These are phyloP conservation scores for Lactarius hatsudake DNA, from an alignment of 768 basidiomycete species.

Conservation along the genomic window DNA sequence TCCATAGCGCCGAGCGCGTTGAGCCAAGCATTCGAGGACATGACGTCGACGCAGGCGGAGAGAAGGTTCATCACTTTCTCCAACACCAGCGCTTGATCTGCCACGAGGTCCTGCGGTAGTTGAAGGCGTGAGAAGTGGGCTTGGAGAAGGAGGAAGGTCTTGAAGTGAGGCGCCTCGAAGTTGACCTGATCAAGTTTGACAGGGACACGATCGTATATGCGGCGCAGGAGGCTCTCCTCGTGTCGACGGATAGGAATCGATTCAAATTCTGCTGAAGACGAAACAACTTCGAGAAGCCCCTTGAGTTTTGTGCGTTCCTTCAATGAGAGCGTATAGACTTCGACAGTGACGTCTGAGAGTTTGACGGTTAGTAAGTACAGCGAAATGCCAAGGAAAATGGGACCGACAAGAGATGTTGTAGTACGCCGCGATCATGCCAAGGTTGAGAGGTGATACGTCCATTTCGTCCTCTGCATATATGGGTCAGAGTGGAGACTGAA, in stretches of 20 bases:
- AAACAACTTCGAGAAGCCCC: slow-evolving; percentile 93
- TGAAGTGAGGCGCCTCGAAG: slow-evolving; percentile 96
- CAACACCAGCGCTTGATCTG: slow-evolving; percentile 84
- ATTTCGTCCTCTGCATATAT: slow-evolving; percentile 76
- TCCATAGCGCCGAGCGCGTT: slow-evolving; percentile 97
- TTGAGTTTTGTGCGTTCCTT: slow-evolving; percentile 97
- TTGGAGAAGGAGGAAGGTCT: slow-evolving; percentile 94
- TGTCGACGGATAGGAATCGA: slow-evolving; percentile 91
- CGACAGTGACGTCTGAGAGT: slow-evolving; percentile 83
- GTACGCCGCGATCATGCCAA: slow-evolving; percentile 98
- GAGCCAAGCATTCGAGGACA: slow-evolving; percentile 95
- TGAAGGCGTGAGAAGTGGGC: slow-evolving; percentile 94
- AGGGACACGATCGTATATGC: slow-evolving; percentile 94
- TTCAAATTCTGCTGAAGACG: slow-evolving; percentile 96
- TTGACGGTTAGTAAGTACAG: slow-evolving; percentile 9
- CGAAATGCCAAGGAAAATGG: background rate
- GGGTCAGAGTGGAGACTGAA: background rate
- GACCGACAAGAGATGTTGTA: slow-evolving; percentile 87
- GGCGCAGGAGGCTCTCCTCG: slow-evolving; percentile 78
- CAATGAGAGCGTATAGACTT: slow-evolving; percentile 92
- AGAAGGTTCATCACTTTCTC: slow-evolving; percentile 89
- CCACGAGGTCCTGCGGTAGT: slow-evolving; percentile 88
- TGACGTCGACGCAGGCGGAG: slow-evolving; percentile 95
- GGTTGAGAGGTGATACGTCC: slow-evolving; percentile 86
- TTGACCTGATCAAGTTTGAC: slow-evolving; percentile 85